phyloP scores from a whole-genome alignment of 1,139 yeast species.

The Magnusiomyces fungicola region DNA sequence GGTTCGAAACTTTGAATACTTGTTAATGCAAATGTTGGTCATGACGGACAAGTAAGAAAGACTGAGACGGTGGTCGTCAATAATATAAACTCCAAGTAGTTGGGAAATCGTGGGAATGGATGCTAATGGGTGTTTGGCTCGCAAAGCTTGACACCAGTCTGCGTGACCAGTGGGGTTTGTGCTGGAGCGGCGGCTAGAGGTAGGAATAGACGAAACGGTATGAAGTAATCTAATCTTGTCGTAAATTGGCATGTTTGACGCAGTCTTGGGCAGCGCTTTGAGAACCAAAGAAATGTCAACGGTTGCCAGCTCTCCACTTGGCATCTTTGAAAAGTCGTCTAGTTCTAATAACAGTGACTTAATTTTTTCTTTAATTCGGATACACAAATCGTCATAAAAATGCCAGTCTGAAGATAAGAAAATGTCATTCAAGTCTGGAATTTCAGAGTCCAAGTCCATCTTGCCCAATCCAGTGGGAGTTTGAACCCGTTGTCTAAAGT shows the following conservation, averaged over 20 bases:
- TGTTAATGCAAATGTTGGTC: background rate
- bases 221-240: background rate
- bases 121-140: background rate
- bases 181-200: background rate
- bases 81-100: background rate
- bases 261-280: background rate
- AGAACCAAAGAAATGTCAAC: background rate
- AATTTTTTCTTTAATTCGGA: background rate
- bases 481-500: no score
- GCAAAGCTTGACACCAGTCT: constrained; percentile 1
- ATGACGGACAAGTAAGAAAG: background rate
- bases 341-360: background rate
- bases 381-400: constrained; percentile 1
- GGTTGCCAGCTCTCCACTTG: background rate
- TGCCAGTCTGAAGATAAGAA: constrained; percentile 1
- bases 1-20: background rate
- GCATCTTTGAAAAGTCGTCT: background rate
- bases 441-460: background rate
- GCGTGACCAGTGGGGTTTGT: background rate
- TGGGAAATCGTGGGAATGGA: background rate
- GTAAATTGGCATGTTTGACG: background rate
- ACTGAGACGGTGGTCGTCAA: background rate
- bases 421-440: background rate
- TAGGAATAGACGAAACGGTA: background rate
- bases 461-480: no score